Evolutionary conservation across 2,329 filamentous ascomycete species (phyloP).

Genomic region (Monilinia vaccinii-corymbosi): DNA sequence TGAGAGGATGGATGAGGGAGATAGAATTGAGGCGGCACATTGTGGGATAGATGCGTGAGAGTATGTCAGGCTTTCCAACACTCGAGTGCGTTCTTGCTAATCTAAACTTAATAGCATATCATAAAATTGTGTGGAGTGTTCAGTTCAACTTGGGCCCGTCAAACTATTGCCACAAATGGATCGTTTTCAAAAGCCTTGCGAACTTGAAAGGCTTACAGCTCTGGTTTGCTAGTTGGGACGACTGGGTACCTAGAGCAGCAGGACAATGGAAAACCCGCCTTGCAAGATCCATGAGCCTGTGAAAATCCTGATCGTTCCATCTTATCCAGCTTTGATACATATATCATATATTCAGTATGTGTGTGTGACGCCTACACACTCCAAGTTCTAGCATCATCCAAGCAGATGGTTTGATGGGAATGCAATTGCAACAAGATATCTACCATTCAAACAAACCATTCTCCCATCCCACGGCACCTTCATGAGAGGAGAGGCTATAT

Average conservation of each 20-base stretch:
- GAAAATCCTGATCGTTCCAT: not conserved
- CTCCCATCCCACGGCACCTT: not conserved
- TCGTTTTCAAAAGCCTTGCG: not conserved
- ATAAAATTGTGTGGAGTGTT: not conserved
- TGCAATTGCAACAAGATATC: too few relatives aligned
- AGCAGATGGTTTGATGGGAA: not conserved
- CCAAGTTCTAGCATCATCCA: not conserved
- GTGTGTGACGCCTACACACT: too few relatives aligned
- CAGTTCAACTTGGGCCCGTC: not conserved
- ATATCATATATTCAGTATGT: too few relatives aligned
- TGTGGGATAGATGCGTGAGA: not conserved
- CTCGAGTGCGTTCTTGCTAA: not conserved
- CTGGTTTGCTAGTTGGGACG: not conserved
- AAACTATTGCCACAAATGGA: not conserved
- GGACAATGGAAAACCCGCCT: not conserved
- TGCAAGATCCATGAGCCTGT: slow-evolving; percentile 7
- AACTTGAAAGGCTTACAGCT: not conserved
- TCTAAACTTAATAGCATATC: not conserved
- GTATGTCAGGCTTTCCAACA: not conserved
- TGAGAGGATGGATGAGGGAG: slow-evolving; percentile 52
- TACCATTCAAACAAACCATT: too few relatives aligned
- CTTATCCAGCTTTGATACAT: not conserved
- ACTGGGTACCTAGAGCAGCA: not conserved
- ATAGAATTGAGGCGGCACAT: slow-evolving; percentile 17
- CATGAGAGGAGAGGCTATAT: not conserved